Evolutionary conservation across 306 rosid species (phyloP), one percentile per base, ranked within the genome.

Genomic region (Ziziphus jujuba): DNA sequence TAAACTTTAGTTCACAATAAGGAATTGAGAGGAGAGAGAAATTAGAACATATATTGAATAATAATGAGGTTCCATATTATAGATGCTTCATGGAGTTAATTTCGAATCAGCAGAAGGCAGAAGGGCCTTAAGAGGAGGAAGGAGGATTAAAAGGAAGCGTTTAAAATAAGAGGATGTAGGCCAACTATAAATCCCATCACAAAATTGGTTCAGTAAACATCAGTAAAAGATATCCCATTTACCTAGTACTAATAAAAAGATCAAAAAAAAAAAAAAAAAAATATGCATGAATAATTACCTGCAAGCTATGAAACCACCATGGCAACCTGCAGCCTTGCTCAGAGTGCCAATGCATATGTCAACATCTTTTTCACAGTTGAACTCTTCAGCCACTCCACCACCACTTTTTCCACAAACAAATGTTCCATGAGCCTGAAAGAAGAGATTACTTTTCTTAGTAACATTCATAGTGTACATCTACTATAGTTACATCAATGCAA

Each of bases 301-400:
- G 98, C 98, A 90, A 34, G 98, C 96, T 55, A 93, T 90, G 71
- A 93, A 93, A 75, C 98, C 98, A 43, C 98, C 98, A 79, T 84
- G 95, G 73, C 98, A 93, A 61, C 97, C 98, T 0, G 89, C 97
- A 78, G 97, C 98, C 77, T 90, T 93, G 75, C 98, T 93, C 61
- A 90, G 84, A 49, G 98, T 88, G 61, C 98, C 96, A 73, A 90
- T 76, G 74, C 95, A 90, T 59, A 90, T 83, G 76, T 93, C 98
- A 52, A 93, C 87, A 55, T 90, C 91, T 66, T 68, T 82, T 78
- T 93, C 97, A 79, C 97, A 93, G 56, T 90, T 71, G 69, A 84
- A 88, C 55, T 83, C 71, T 87, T 93, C 98, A 40, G 96, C 98
- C 25, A 93, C 97, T 53, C 97, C 97, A 15, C 98, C 97, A 24